phyloP scores from a whole-genome alignment of 306 rosid species.

The Senna tora region DNA sequence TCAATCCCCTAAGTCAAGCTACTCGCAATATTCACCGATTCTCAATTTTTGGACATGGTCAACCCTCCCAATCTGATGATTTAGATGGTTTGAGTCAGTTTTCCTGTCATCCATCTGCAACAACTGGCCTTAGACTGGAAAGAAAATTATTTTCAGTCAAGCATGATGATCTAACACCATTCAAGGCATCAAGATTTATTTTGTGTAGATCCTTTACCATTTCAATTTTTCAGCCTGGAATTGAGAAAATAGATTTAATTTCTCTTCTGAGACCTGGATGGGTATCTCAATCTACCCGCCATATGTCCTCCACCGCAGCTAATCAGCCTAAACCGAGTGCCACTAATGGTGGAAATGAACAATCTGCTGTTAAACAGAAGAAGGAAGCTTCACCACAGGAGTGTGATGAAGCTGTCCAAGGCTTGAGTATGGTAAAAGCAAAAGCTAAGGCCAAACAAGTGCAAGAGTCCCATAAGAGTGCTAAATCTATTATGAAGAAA shows the following conservation, averaged over 20 bases:
- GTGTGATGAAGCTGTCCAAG: conserved; percentile 83
- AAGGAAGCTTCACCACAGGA: conserved; percentile 86
- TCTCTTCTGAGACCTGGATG: conserved; percentile 41
- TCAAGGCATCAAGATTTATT: conserved; percentile 10
- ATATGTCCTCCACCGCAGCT: conserved; percentile 54
- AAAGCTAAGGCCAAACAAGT: conserved; percentile 78
- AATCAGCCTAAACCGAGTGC: conserved; percentile 44
- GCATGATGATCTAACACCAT: conserved; percentile 31
- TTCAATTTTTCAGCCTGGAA: conserved; percentile 31
- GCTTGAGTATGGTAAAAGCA: conserved; percentile 67
- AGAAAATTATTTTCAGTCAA: conserved; percentile 3
- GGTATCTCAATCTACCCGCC: conserved; percentile 46
- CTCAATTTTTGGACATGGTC: conserved; percentile 39
- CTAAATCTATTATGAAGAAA: conserved; percentile 48
- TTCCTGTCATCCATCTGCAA: conserved; percentile 30
- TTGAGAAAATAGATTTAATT: conserved; percentile 28
- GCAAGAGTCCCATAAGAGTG: conserved; percentile 58
- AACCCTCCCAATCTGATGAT: conserved; percentile 21
- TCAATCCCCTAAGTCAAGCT: conserved; percentile 17
- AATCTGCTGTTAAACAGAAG: conserved; percentile 50
- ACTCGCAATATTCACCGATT: conserved; percentile 43
- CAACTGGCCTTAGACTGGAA: conserved; percentile 31
- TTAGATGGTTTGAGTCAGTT: conserved; percentile 33
- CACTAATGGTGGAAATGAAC: conserved; percentile 44
- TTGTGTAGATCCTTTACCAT: conserved; percentile 26